A percentile compares a stretch with the other conserved stretches of the same genome.
phyloP scores from a whole-genome alignment of 1,284 basidiomycete species.

The Marasmius oreades region DNA sequence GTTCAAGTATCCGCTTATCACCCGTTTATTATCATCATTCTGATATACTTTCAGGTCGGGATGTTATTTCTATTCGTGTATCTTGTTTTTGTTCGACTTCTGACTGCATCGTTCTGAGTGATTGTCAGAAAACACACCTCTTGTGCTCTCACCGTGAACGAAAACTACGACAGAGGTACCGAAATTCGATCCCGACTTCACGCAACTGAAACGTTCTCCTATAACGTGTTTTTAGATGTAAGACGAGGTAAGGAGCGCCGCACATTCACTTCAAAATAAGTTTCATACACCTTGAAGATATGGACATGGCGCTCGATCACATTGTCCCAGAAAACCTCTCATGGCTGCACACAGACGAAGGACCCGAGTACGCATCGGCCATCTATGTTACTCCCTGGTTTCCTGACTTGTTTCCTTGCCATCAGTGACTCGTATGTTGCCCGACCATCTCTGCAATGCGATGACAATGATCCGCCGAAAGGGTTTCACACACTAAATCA shows the following conservation, averaged over 20 bases:
- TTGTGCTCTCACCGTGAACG: conserved; percentile 85
- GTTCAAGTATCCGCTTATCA: conserved; percentile 49
- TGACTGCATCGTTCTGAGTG: not conserved
- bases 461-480: conserved; percentile 23
- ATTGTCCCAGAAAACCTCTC: conserved; percentile 85
- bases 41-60: conserved; percentile 48
- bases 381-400: conserved; percentile 4
- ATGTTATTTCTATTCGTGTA: conserved; percentile 78
- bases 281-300: conserved; percentile 43
- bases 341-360: conserved; percentile 90
- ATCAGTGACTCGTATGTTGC: conserved; percentile 64
- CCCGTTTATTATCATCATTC: not conserved
- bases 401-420: not conserved
- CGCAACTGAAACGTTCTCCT: not conserved
- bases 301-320: conserved; percentile 83
- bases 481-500: conserved; percentile 89
- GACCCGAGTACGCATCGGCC: conserved; percentile 66
- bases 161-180: conserved; percentile 77
- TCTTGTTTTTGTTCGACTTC: conserved; percentile 21
- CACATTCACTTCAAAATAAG: too few relatives aligned
- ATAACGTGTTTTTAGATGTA: conserved; percentile 43
- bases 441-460: not conserved
- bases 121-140: conserved; percentile 80
- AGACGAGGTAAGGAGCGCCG: conserved; percentile 39
- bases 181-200: not conserved